Evolutionary conservation across 2,329 filamentous ascomycete genomes (phyloP), one percentile per base, ranked within the genome.

Genomic region (Sporothrix pallida): DNA sequence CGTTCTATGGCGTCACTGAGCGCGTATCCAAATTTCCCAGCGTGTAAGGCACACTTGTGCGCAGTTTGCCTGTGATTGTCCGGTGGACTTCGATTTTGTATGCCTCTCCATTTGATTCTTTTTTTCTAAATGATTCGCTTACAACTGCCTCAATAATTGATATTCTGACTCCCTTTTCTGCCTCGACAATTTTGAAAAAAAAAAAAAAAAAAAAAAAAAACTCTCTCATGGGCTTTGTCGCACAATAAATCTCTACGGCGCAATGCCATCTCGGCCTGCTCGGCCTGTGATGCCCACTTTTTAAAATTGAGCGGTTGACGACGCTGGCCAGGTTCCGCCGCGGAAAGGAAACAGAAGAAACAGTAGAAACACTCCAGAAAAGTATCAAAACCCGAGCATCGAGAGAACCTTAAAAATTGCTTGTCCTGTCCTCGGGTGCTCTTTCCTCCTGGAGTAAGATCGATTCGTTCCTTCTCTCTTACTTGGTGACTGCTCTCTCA

Each of bases 11-110:
- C 44, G 42, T 50, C 63, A 67, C 63, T 44, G 31, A 50, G 63
- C 63, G 63, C 63, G 20, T 31, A 67, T 67, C 63, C 44, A 67
- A 67, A 67, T 67, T 13, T 67, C 63, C 44, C 63, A 26, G 63
- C 2, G 42, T 68, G 63, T 10, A 50, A 50, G 63, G 42, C 63
- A 48, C 23, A 67, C 63, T 67, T 31, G 20, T 31, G 4, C 13
- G 2, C 0, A 48, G 42, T 46, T 44, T 44, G 60, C 60, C 60
- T 42, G 31, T 63, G 60, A 63, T 63, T 42, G 13, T 37, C 26
- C 7, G 31, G 4, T 37, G 31, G 31, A 37, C 31, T 37, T 37
- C 31, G 31, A 37, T 37, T 37, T 37, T 37, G 7, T 37, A 37
- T 37, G 31, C 31, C 31, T 37, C 31, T 37, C 7, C 31, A 37